phyloP scores from a whole-genome alignment of 2,329 filamentous ascomycete genomes.

The Fusarium burgessii region DNA sequence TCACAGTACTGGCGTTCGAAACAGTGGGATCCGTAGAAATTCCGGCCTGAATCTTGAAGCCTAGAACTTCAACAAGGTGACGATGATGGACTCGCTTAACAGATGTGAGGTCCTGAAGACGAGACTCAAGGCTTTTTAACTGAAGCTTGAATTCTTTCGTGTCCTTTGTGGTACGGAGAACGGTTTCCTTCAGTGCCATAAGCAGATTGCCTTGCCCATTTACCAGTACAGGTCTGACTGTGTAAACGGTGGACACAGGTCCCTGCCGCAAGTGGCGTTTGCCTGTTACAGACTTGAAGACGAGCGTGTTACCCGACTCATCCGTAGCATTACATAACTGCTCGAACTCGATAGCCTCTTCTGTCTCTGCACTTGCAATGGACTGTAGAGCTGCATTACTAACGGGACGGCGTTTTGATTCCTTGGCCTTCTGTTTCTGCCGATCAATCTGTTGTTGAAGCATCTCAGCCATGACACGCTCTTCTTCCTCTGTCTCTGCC shows the following conservation, averaged over 20 bases:
- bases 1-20: slow-evolving; percentile 74
- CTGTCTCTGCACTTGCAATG: slow-evolving; percentile 46
- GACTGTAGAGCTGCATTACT: slow-evolving; percentile 46
- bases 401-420: slow-evolving; percentile 68
- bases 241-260: slow-evolving; percentile 75
- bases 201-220: slow-evolving; percentile 68
- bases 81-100: slow-evolving; percentile 80
- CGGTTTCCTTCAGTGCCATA: slow-evolving; percentile 80
- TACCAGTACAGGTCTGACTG: slow-evolving; percentile 75
- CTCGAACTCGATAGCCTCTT: slow-evolving; percentile 70
- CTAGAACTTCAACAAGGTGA: slow-evolving; percentile 82
- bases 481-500: slow-evolving; percentile 74
- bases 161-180: slow-evolving; percentile 69
- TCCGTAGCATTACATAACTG: slow-evolving; percentile 74
- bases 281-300: slow-evolving; percentile 78
- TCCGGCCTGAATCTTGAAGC: slow-evolving; percentile 79
- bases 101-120: slow-evolving; percentile 79
- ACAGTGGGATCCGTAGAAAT: slow-evolving; percentile 54
- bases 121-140: slow-evolving; percentile 79
- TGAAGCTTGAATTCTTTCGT: slow-evolving; percentile 77
- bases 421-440: slow-evolving; percentile 72
- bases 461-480: slow-evolving; percentile 76
- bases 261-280: slow-evolving; percentile 75
- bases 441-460: slow-evolving; percentile 78
- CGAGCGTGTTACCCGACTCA: slow-evolving; percentile 69